These are phyloP conservation scores for Nannizzia gypsea DNA, from an alignment of 2,329 filamentous ascomycete genomes.

Conservation along the genomic window DNA sequence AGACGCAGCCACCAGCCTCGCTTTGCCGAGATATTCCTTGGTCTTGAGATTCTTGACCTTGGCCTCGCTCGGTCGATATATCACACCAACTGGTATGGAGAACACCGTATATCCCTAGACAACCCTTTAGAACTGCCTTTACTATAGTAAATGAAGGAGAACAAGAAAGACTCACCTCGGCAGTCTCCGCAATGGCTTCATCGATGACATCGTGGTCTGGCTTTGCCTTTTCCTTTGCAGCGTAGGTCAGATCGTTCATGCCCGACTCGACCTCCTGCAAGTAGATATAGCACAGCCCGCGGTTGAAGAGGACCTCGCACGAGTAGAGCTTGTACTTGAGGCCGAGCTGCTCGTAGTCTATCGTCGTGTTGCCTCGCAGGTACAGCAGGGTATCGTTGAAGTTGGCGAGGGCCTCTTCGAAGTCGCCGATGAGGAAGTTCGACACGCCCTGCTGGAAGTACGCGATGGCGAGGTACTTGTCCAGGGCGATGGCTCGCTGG, in stretches of 20 bases:
- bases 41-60: conserved; percentile 98
- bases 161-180: conserved; percentile 54
- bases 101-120: conserved; percentile 89
- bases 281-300: conserved; percentile 94
- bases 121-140: background rate
- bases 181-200: conserved; percentile 85
- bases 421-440: conserved; percentile 92
- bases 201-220: conserved; percentile 97
- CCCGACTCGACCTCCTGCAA: conserved; percentile 82
- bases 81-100: conserved; percentile 88
- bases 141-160: background rate
- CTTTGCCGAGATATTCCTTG: conserved; percentile 94
- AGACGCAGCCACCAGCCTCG: conserved; percentile 79
- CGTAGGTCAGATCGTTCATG: conserved; percentile 80
- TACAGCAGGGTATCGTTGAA: conserved; percentile 97
- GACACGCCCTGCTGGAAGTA: conserved; percentile 98
- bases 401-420: conserved; percentile 91
- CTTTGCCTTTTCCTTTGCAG: conserved; percentile 90
- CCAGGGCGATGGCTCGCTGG: conserved; percentile 76
- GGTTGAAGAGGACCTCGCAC: conserved; percentile 95
- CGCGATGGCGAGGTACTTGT: conserved; percentile 91
- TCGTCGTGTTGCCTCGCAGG: conserved; percentile 88
- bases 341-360: conserved; percentile 93
- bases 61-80: conserved; percentile 91
- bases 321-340: conserved; percentile 94